phyloP scores from a whole-genome alignment of 352 stramenopile species.

The Phytophthora megakarya region DNA sequence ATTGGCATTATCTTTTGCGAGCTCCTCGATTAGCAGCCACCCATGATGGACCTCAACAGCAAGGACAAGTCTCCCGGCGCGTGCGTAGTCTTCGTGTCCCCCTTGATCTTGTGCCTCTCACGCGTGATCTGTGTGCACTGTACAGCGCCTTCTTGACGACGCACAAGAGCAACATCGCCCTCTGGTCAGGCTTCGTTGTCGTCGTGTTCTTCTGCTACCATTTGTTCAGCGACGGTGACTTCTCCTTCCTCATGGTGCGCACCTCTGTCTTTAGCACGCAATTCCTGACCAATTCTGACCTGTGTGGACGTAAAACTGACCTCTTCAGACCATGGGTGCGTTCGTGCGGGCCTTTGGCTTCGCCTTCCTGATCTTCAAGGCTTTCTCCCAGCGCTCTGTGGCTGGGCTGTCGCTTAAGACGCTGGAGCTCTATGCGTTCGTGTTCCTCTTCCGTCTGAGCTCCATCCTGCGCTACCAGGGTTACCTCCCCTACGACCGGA shows the following conservation, averaged over 20 bases:
- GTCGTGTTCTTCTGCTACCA: slow-evolving; percentile 96
- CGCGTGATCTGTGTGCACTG: neutral
- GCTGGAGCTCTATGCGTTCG: slow-evolving; percentile 95
- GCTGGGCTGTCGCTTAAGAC: slow-evolving; percentile 97
- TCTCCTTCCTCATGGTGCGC: slow-evolving; percentile 97
- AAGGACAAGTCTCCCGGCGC: slow-evolving; percentile 62
- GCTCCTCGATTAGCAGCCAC: neutral
- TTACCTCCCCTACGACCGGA: slow-evolving; percentile 94
- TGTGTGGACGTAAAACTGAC: slow-evolving; percentile 1
- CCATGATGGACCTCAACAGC: slow-evolving; percentile 53
- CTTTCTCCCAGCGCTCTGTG: slow-evolving; percentile 91
- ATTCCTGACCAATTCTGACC: neutral
- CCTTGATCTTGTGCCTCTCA: neutral
- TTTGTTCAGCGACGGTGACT: slow-evolving; percentile 97
- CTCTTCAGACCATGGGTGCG: slow-evolving; percentile 83
- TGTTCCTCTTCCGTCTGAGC: slow-evolving; percentile 97
- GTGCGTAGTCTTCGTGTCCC: slow-evolving; percentile 32
- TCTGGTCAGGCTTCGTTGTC: slow-evolving; percentile 96
- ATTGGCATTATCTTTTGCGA: slow-evolving; percentile 30
- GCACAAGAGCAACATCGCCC: slow-evolving; percentile 95
- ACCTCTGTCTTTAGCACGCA: neutral
- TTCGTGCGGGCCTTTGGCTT: slow-evolving; percentile 91
- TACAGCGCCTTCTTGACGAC: slow-evolving; percentile 72
- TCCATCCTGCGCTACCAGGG: slow-evolving; percentile 98
- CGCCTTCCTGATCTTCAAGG: slow-evolving; percentile 95